Percentiles rank a stretch among this genome's conserved stretches.
Conservation (phyloP, 129 eudicot species). For the Rutidosis leptorrhynchoides region DNA sequence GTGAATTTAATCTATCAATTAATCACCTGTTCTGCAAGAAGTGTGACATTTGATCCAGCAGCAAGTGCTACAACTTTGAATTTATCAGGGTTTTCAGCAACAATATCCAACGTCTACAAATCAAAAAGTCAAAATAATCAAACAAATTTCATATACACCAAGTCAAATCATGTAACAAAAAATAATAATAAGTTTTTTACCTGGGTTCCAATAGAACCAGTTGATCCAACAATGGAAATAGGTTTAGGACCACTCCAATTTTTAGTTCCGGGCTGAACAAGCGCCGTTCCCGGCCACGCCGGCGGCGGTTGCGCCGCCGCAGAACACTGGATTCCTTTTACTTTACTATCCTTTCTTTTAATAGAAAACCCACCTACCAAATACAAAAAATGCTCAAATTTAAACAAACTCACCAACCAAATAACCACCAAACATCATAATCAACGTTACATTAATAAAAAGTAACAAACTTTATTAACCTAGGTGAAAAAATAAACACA, state of each 20-base stretch:
- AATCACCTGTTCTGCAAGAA: constrained; percentile 97
- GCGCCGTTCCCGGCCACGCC: constrained; percentile 91
- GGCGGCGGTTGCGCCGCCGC: constrained; percentile 71
- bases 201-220: constrained; percentile 99
- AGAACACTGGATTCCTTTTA: constrained; percentile 60
- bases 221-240: constrained; percentile 87
- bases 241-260: constrained; percentile 95
- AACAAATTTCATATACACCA: not conserved
- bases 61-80: constrained; percentile 96
- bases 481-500: not conserved
- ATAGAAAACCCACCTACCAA: constrained; percentile 58
- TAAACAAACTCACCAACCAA: constrained; percentile 2
- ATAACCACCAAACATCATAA: constrained; percentile 1
- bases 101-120: constrained; percentile 90
- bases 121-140: constrained; percentile 9
- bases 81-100: constrained; percentile 92
- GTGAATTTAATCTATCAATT: not conserved
- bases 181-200: constrained; percentile 27
- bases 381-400: constrained; percentile 4
- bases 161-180: not conserved
- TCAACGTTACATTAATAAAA: not conserved
- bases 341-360: constrained; percentile 51
- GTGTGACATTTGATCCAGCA: constrained; percentile 97
- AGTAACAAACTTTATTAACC: not conserved
- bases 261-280: constrained; percentile 55